phyloP scores from a whole-genome alignment of 306 rosid species.

The Acacia melanoxylon region DNA sequence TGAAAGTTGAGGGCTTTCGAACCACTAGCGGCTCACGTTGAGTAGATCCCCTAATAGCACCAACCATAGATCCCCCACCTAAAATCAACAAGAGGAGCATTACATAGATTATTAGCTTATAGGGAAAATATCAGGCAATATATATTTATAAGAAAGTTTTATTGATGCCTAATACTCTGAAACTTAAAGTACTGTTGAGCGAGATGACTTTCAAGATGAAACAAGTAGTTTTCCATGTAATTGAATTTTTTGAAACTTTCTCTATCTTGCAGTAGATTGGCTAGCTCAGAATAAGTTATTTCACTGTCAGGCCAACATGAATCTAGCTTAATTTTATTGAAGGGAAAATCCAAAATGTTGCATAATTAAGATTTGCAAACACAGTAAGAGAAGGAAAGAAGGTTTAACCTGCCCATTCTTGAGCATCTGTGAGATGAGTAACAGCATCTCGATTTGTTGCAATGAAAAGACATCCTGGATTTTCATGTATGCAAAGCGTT shows the following conservation, averaged over 20 bases:
- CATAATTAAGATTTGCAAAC: slow-evolving; percentile 11
- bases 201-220: neutral
- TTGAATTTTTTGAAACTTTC: neutral
- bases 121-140: neutral
- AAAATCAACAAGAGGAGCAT: slow-evolving; percentile 32
- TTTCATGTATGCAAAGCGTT: slow-evolving; percentile 94
- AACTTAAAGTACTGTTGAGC: neutral
- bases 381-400: slow-evolving; percentile 24
- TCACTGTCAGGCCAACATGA: neutral
- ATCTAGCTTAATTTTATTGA: neutral
- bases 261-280: neutral
- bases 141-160: neutral
- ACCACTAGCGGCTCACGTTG: slow-evolving; percentile 96
- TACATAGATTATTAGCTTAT: slow-evolving; percentile 10
- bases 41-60: slow-evolving; percentile 83
- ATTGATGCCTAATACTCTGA: neutral
- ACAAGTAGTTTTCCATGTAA: neutral
- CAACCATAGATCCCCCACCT: slow-evolving; percentile 99
- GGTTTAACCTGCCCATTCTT: slow-evolving; percentile 95
- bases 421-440: slow-evolving; percentile 98
- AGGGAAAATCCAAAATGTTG: neutral
- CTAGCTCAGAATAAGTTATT: neutral
- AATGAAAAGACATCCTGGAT: slow-evolving; percentile 95
- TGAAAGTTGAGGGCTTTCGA: neutral
- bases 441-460: slow-evolving; percentile 99